Percentiles rank a stretch among this genome's conserved stretches.
Conservation (phyloP, 2,329 filamentous ascomycete genomes). For the Rosellinia necatrix region DNA sequence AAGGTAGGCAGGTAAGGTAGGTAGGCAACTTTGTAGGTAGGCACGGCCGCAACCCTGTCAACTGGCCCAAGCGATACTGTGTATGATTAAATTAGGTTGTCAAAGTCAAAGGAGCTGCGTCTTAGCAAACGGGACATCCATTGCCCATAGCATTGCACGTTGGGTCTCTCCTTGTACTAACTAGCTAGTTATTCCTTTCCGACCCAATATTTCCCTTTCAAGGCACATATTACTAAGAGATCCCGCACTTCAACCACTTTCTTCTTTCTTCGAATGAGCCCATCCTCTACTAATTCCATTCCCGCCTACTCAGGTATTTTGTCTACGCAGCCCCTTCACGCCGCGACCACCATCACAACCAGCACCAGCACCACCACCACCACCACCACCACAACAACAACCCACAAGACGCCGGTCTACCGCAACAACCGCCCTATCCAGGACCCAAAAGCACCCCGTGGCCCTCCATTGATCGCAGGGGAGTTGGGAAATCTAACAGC, state of each 20-base stretch:
- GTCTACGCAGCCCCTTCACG: background rate
- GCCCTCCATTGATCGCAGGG: conserved; percentile 11
- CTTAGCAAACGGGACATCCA: too few relatives aligned
- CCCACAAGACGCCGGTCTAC: conserved; percentile 2
- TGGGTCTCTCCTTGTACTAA: too few relatives aligned
- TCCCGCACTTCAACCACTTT: background rate
- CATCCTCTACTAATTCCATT: background rate
- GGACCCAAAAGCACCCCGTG: conserved; percentile 17
- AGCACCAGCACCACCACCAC: background rate
- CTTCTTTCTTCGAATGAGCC: background rate
- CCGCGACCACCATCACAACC: background rate
- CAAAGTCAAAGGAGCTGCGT: conserved; percentile 1
- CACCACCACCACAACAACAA: conserved; percentile 15
- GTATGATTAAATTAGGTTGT: background rate
- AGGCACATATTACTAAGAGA: conserved; percentile 7
- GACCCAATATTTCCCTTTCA: background rate
- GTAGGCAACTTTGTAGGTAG: background rate
- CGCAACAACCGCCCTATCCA: conserved; percentile 3
- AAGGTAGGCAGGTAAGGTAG: background rate
- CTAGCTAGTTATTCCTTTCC: background rate
- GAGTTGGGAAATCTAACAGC: conserved; percentile 13
- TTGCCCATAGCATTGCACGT: too few relatives aligned
- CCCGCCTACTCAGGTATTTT: background rate
- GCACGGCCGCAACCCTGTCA: too few relatives aligned
- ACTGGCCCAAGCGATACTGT: background rate